phyloP scores from a whole-genome alignment of 148 eudicot species.

The Rhododendron henanense region DNA sequence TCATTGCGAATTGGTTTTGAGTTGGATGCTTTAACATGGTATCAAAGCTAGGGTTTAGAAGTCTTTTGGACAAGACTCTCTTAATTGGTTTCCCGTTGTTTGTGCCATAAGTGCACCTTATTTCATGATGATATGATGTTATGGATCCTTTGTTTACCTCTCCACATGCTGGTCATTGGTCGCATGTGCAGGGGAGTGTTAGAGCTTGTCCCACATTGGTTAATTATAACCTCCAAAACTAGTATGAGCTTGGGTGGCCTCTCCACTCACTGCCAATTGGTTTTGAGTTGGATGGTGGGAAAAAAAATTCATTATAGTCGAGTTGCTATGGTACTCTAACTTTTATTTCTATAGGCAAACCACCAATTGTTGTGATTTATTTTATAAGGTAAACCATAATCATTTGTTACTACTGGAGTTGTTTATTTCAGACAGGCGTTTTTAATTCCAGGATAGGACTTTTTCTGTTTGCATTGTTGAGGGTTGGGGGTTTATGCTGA shows the following conservation, averaged over 20 bases:
- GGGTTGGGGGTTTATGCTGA: not conserved
- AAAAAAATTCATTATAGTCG: not conserved
- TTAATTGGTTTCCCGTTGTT: no score
- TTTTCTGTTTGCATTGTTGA: not conserved
- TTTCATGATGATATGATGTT: no score
- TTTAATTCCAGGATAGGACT: not conserved
- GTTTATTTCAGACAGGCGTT: not conserved
- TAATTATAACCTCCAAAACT: no score
- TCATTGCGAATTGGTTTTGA: no score
- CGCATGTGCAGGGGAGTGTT: not conserved
- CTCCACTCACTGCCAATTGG: not conserved
- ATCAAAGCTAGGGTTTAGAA: no score
- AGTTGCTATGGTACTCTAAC: not conserved
- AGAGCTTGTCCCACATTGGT: no score
- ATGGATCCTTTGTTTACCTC: no score
- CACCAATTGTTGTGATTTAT: not conserved
- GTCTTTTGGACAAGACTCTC: no score
- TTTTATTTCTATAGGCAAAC: not conserved
- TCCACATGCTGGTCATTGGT: no score
- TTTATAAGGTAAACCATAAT: not conserved
- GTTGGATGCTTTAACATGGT: no score
- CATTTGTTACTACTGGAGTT: not conserved
- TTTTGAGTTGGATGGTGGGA: not conserved
- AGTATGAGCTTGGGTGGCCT: no score
- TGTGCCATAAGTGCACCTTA: no score